A percentile compares a stretch with the other conserved stretches of the same genome.
Conservation (phyloP, 1,284 basidiomycete species). For the Trametes polyzona region DNA sequence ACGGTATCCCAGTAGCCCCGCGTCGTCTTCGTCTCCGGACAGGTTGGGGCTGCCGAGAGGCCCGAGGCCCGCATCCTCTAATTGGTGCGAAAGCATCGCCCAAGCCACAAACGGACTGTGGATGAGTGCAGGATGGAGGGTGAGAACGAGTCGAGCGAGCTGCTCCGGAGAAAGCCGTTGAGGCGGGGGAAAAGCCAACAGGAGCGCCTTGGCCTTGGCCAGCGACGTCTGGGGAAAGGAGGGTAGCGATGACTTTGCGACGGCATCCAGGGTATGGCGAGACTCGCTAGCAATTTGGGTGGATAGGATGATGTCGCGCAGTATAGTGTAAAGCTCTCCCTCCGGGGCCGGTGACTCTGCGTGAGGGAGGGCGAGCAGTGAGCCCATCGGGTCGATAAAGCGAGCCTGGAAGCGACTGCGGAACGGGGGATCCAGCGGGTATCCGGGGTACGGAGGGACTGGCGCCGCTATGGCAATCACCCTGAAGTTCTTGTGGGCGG, state of each 20-base stretch:
- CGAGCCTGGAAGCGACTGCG: conserved; percentile 70
- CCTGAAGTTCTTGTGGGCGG: conserved; percentile 65
- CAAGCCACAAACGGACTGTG: conserved; percentile 61
- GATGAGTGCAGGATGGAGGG: conserved; percentile 57
- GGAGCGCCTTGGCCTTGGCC: conserved; percentile 49
- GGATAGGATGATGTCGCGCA: conserved; percentile 59
- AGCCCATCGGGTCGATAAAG: conserved; percentile 62
- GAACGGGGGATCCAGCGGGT: conserved; percentile 70
- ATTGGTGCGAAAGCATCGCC: conserved; percentile 59
- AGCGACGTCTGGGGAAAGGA: conserved; percentile 68
- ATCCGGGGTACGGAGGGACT: conserved; percentile 67
- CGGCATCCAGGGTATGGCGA: conserved; percentile 50
- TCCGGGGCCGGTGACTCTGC: not conserved
- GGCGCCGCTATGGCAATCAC: conserved; percentile 69
- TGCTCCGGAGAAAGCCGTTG: conserved; percentile 45
- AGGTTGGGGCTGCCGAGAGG: conserved; percentile 53
- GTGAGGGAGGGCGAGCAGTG: conserved; percentile 50
- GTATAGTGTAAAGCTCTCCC: conserved; percentile 42
- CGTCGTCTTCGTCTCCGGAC: conserved; percentile 41
- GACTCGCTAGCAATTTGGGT: conserved; percentile 65
- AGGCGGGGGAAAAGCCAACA: conserved; percentile 51
- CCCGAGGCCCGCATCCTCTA: conserved; percentile 56
- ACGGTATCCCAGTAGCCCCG: conserved; percentile 58
- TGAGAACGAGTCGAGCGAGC: conserved; percentile 55
- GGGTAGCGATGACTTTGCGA: conserved; percentile 55